A percentile compares a stretch with the other conserved stretches of the same genome.
These are phyloP conservation scores for Aspergillus sp. DNA, from an alignment of 2,329 filamentous ascomycete species.

Conservation along the genomic window DNA sequence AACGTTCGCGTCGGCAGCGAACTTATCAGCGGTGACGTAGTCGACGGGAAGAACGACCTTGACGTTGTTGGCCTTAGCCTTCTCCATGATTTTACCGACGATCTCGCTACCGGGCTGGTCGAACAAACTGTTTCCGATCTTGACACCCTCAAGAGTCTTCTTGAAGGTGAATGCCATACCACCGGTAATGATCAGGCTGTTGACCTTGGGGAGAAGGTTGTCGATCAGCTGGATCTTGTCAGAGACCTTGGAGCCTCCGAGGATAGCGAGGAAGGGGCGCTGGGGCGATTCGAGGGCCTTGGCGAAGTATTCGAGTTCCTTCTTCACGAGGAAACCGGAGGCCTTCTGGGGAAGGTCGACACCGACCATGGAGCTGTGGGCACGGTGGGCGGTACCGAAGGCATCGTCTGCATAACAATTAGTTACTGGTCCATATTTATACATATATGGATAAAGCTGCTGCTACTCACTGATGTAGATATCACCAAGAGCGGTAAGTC, in stretches of 20 bases:
- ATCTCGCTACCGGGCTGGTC: constrained; percentile 94
- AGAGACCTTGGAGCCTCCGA: constrained; percentile 96
- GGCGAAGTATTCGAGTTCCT: constrained; percentile 99
- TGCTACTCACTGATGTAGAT: constrained; percentile 81
- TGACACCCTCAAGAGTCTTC: constrained; percentile 90
- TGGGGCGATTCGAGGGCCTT: constrained; percentile 90
- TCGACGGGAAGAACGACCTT: constrained; percentile 92
- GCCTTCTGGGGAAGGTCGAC: constrained; percentile 95
- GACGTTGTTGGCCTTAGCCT: constrained; percentile 95
- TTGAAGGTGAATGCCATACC: constrained; percentile 99
- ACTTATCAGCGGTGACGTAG: constrained; percentile 96
- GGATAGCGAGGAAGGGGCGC: constrained; percentile 96
- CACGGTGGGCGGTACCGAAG: constrained; percentile 96
- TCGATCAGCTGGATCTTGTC: constrained; percentile 99
- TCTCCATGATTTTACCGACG: constrained; percentile 81
- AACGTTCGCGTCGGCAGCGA: constrained; percentile 77
- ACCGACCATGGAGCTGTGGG: constrained; percentile 99
- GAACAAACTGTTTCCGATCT: constrained; percentile 88
- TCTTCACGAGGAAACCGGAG: constrained; percentile 98
- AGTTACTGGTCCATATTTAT: constrained; percentile 3
- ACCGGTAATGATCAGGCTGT: constrained; percentile 94
- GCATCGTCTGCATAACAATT: constrained; percentile 72
- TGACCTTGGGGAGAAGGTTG: constrained; percentile 96
- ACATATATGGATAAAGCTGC: neutral
- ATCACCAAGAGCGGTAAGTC: constrained; percentile 89